Evolutionary conservation across 2,329 filamentous ascomycete genomes (phyloP).

Genomic region (Colletotrichum limetticola): DNA sequence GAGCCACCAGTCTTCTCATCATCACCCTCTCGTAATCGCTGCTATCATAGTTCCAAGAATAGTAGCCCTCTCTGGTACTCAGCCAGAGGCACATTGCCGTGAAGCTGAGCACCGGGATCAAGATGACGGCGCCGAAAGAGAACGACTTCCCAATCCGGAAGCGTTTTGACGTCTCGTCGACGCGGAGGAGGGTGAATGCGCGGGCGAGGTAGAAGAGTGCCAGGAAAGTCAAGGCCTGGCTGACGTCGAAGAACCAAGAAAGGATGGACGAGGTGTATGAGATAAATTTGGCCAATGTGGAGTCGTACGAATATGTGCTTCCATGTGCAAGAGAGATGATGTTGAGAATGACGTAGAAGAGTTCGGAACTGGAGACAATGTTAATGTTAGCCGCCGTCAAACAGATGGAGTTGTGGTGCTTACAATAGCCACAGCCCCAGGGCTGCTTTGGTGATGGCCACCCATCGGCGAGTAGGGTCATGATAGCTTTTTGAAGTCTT

Average conservation of each 20-base stretch:
- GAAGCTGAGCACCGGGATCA: constrained; percentile 16
- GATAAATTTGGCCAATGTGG: background rate
- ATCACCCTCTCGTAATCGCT: background rate
- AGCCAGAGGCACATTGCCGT: constrained; percentile 9
- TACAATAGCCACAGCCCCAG: constrained; percentile 41
- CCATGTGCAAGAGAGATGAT: background rate
- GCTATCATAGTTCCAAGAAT: background rate
- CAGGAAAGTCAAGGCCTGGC: constrained; percentile 22
- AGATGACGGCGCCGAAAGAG: constrained; percentile 4
- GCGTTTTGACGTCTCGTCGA: background rate
- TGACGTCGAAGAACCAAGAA: background rate
- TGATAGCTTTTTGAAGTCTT: constrained; percentile 34
- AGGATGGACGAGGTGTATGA: background rate
- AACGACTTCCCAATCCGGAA: background rate
- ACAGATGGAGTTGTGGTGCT: constrained; percentile 13
- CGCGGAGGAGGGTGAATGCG: constrained; percentile 9
- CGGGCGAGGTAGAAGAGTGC: constrained; percentile 31
- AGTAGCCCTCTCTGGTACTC: background rate
- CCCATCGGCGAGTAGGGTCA: constrained; percentile 40
- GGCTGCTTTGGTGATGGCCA: constrained; percentile 39
- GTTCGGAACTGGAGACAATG: background rate
- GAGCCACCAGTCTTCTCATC: background rate
- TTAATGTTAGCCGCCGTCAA: background rate
- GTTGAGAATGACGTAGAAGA: background rate
- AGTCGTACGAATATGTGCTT: background rate